A percentile compares a stretch with the other conserved stretches of the same genome.
Evolutionary conservation across 2,329 filamentous ascomycete species (phyloP).

Genomic region (Monosporascus sp.): DNA sequence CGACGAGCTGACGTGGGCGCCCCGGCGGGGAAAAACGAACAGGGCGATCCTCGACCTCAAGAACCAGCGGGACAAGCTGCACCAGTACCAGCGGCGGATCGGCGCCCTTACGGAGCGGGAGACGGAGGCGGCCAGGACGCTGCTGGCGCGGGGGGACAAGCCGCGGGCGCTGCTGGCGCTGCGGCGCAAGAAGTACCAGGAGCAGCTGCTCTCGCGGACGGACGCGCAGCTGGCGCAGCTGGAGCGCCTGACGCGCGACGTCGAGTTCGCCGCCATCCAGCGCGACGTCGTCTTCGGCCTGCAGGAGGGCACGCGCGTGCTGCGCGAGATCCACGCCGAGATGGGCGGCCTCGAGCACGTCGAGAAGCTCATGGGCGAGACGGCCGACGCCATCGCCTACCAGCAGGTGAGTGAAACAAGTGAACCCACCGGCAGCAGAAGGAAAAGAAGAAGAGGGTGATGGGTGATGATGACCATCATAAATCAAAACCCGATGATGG

Average conservation of each 20-base stretch:
- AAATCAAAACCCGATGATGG: not conserved
- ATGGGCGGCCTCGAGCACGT: constrained; percentile 94
- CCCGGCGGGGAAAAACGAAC: constrained; percentile 1
- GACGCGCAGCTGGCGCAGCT: constrained; percentile 92
- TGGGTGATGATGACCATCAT: too few species aligned
- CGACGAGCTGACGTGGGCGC: not conserved
- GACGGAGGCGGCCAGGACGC: constrained; percentile 77
- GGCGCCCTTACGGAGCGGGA: constrained; percentile 80
- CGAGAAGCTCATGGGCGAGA: constrained; percentile 92
- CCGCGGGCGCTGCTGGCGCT: constrained; percentile 78
- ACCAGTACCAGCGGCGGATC: constrained; percentile 92
- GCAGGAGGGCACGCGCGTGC: constrained; percentile 83
- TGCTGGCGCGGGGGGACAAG: constrained; percentile 76
- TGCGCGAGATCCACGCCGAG: constrained; percentile 87
- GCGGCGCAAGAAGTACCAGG: constrained; percentile 94
- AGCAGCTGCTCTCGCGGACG: constrained; percentile 80
- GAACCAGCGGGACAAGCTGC: constrained; percentile 92
- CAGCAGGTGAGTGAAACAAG: constrained; percentile 57
- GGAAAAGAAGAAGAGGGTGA: too few species aligned
- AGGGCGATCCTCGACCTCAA: constrained; percentile 98
- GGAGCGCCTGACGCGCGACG: constrained; percentile 78
- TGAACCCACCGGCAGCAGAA: too few species aligned
- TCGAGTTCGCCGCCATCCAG: constrained; percentile 95
- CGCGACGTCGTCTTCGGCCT: constrained; percentile 93
- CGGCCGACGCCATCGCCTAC: constrained; percentile 83